phyloP scores from a whole-genome alignment of 306 rosid genomes.

The cucumber (Cucumis sativus) region Cucumber_9930_V3 NC_026655.2:26388001-26388500 shows the following conservation, averaged over 20 bases:
- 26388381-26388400: no score
- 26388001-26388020: neutral
- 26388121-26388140: constrained; percentile 1
- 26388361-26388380: no score
- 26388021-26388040: neutral
- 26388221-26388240: neutral
- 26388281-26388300: no score
- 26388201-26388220: neutral
- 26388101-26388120: constrained; percentile 1
- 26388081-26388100: neutral
- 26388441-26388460: no score
- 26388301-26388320: no score
- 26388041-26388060: neutral
- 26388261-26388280: neutral
- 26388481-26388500: no score
- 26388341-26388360: no score
- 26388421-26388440: no score
- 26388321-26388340: no score
- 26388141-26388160: neutral
- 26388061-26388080: neutral
- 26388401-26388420: no score
- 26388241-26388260: neutral
- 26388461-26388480: no score
- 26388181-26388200: neutral
- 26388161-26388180: constrained; percentile 4